Base-by-base conservation (phyloP, 495 filamentous ascomycete genomes). In the Lindgomyces ingoldianus region DNA sequence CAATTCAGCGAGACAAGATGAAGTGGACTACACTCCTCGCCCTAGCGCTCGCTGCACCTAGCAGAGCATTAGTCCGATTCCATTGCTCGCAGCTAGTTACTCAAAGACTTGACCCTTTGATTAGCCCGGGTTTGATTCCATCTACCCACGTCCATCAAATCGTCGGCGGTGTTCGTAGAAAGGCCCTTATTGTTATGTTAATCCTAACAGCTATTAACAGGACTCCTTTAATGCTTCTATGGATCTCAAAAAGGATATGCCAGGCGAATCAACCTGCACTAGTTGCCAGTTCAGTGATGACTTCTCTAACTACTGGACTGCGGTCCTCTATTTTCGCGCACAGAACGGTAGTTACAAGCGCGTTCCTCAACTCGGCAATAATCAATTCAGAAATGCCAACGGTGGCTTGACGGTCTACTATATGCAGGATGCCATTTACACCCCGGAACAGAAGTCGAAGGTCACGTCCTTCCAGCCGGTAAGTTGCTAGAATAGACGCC, bases 61-160 rank as follows among this genome's bases (percentile, higher is more conserved):
- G 60, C 56, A 55, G 26, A 51, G 66, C 66, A 16, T 25, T 69
- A 21, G 42, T 69, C 16, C 60, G 66, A 42, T 69, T 69, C 56
- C 61, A 64, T 14, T 69, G 66, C 56, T 64, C 66, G 19, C 66
- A 69, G 25, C 66, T 69, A 3, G 61, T 65, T 12, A 61, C 49
- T 2, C 33, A 69, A 41, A 41, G 66, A 45, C 61, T 69, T 12
- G 66, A 69, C 42, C 66, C 66, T 2, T 45, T 69, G 36, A 60
- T 69, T 1, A 19, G 57, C 0, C 66, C 66, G 4, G 66, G 66
- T 4, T 3, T 42, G 39, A 29, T 57, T 4, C 75, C 65, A 47
- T 72, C 73, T 9, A 62, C 75, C 1, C 77, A 79, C 62, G 74
- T 76, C 44, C 79, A 81, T 49, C 80, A 82, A 50, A 76, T 81